Evolutionary conservation across 257 asterid species (phyloP), one percentile per base, ranked within the genome.

Genomic region (Plantago ovata): DNA sequence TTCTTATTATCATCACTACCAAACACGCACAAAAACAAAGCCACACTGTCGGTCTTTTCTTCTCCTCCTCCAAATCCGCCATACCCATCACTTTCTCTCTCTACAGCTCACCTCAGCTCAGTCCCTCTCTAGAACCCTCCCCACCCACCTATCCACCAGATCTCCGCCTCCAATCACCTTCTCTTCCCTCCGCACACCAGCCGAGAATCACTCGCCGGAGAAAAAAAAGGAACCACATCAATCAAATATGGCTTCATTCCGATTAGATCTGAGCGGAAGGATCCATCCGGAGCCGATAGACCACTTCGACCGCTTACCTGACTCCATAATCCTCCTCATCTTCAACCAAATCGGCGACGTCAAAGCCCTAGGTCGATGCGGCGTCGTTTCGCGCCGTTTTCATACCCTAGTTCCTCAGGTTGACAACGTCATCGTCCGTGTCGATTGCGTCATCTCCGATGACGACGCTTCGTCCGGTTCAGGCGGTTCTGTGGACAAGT

Each of bases 291-390:
- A 84, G 23, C 86, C 84, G 36, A 60, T 78, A 56, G 98, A 87
- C 80, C 87, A 79, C 60, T 81, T 87, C 77, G 93, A 91, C 77
- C 70, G 74, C 4, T 69, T 83, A 3, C 96, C 93, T 1, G 94
- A 91, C 64, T 77, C 94, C 7, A 38, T 91, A 8, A 72, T 91
- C 65, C 77, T 91, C 63, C 60, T 87, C 41, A 77, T 91, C 56
- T 91, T 91, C 82, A 91, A 87, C 74, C 72, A 70, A 75, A 87
- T 91, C 84, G 91, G 92, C 42, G 98, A 83, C 61, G 98, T 91
- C 53, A 91, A 91, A 64, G 84, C 92, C 15, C 23, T 91, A 36
- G 98, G 98, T 11, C 78, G 93, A 4, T 85, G 96, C 86, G 82
- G 84, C 64, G 87, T 78, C 48, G 98, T 91, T 61, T 83, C 90